These are phyloP conservation scores for Sarocladium oryzae DNA, from an alignment of 2,329 filamentous ascomycete genomes.

Conservation along the genomic window DNA sequence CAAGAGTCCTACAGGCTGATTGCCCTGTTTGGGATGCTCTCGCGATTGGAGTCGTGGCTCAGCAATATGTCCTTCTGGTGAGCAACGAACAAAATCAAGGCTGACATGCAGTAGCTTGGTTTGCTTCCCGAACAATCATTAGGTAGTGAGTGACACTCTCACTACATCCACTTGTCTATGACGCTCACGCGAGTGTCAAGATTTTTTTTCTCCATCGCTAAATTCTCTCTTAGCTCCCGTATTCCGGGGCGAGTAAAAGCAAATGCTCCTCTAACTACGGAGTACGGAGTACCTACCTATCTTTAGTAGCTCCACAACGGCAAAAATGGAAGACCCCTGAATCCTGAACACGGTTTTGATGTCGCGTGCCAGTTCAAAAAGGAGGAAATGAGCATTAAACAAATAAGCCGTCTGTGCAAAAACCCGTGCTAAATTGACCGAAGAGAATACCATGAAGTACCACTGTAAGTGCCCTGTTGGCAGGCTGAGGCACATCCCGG, in stretches of 20 bases:
- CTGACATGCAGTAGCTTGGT: neutral
- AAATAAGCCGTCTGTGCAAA: neutral
- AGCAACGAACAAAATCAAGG: neutral
- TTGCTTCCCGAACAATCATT: no score
- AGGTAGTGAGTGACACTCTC: neutral
- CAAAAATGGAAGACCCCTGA: constrained; percentile 7
- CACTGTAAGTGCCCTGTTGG: neutral
- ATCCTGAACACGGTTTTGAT: neutral
- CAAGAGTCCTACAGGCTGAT: neutral
- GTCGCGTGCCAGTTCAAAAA: neutral
- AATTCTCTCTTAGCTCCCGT: no score
- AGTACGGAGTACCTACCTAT: neutral
- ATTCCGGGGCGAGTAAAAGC: no score
- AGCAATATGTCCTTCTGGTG: constrained; percentile 1
- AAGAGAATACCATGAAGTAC: neutral
- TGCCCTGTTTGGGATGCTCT: neutral
- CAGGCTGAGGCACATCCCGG: neutral
- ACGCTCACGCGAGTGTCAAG: constrained; percentile 6
- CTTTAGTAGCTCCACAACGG: constrained; percentile 2
- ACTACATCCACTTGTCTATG: neutral
- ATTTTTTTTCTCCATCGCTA: neutral
- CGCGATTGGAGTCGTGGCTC: neutral
- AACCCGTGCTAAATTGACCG: neutral
- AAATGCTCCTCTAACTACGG: neutral
- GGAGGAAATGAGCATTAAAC: neutral